Percentiles rank a stretch among this genome's conserved stretches.
Conservation (phyloP, 345 rosid species). For the Corymbia maculata region DNA sequence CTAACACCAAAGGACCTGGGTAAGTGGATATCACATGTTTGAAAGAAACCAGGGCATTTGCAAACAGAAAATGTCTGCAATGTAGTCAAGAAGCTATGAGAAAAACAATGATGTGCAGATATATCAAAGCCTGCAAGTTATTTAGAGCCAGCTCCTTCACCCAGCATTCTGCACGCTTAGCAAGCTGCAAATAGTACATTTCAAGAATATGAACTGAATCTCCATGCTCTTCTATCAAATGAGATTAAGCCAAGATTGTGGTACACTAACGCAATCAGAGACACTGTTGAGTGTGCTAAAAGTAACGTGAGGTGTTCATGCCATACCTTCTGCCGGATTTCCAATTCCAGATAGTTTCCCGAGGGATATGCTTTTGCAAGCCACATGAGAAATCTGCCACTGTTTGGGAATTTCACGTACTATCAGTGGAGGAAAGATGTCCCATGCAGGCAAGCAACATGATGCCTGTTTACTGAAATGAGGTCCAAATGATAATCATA, state of each 20-base stretch:
- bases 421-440: too few relatives aligned
- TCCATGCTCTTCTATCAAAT: too few relatives aligned
- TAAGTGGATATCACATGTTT: conserved; percentile 45
- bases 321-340: conserved; percentile 74
- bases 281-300: conserved; percentile 7
- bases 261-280: not conserved
- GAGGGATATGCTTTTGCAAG: conserved; percentile 34
- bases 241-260: too few relatives aligned
- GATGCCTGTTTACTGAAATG: too few relatives aligned
- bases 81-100: conserved; percentile 2
- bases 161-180: conserved; percentile 69
- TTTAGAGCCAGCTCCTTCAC: conserved; percentile 56
- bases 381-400: conserved; percentile 90
- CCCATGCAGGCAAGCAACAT: too few relatives aligned
- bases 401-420: conserved; percentile 30
- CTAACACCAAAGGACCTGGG: conserved; percentile 73
- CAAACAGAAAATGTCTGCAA: conserved; percentile 72
- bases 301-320: not conserved
- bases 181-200: conserved; percentile 44
- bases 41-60: conserved; percentile 74
- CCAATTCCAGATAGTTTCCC: conserved; percentile 71
- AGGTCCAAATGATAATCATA: too few relatives aligned
- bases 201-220: too few relatives aligned
- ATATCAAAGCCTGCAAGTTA: conserved; percentile 42
- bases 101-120: not conserved